These are phyloP conservation scores for Boletus pseudo-olivaceus DNA, from an alignment of 768 basidiomycete species.

Conservation along the genomic window DNA sequence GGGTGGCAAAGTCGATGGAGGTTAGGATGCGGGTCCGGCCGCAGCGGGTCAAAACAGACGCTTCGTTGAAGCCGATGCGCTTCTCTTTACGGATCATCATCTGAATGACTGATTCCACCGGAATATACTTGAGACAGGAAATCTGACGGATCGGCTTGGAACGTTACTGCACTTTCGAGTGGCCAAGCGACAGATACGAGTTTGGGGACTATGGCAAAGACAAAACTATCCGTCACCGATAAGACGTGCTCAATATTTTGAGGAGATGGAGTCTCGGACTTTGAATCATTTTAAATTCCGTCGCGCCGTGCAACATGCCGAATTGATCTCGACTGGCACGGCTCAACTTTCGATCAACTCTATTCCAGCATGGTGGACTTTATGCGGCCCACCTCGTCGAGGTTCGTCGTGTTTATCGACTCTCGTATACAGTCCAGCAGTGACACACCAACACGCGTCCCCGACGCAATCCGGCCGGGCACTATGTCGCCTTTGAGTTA, in stretches of 20 bases:
- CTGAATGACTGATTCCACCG: not conserved
- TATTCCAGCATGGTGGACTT: not conserved
- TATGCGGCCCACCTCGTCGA: not conserved
- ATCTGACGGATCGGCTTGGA: not conserved
- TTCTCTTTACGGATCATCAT: slow-evolving; percentile 3
- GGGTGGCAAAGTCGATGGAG: not conserved
- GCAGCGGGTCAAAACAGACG: slow-evolving; percentile 3
- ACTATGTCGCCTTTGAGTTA: not conserved
- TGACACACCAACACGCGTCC: not conserved
- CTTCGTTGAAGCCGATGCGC: not conserved
- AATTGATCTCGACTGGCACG: not conserved
- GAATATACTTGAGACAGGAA: not conserved
- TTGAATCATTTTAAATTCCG: not conserved
- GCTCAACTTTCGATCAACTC: no score
- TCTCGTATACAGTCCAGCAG: no score
- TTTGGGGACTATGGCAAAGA: not conserved
- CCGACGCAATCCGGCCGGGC: not conserved
- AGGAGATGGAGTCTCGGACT: not conserved
- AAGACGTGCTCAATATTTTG: no score
- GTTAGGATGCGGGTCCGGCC: not conserved
- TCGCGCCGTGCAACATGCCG: not conserved
- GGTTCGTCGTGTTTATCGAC: not conserved
- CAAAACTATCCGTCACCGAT: not conserved
- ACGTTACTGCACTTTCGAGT: not conserved
- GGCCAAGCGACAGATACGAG: no score